A percentile compares a stretch with the other conserved stretches of the same genome.
These are phyloP conservation scores for Irpex sp. DNA, from an alignment of 1,284 basidiomycete genomes.

Conservation along the genomic window DNA sequence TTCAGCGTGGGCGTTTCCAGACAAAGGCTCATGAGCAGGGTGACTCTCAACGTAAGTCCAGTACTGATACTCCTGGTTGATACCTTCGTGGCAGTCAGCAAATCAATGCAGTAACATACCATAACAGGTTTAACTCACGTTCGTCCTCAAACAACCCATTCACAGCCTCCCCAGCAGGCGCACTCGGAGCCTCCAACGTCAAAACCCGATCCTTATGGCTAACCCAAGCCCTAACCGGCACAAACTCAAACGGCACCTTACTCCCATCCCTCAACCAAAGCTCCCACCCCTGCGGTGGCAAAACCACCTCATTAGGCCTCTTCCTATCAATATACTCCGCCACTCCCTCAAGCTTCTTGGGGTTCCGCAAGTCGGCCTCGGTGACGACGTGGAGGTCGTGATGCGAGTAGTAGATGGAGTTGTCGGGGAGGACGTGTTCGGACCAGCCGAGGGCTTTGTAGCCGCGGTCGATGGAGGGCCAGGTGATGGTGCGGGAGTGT, in stretches of 20 bases:
- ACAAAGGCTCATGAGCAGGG: slow-evolving; percentile 60
- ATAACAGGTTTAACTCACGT: too few species aligned
- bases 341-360: slow-evolving; percentile 46
- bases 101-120: too few species aligned
- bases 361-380: slow-evolving; percentile 57
- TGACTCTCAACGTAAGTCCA: slow-evolving; percentile 75
- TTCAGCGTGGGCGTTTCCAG: slow-evolving; percentile 49
- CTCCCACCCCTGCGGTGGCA: slow-evolving; percentile 42
- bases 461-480: slow-evolving; percentile 18
- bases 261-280: slow-evolving; percentile 46
- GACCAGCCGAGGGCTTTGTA: slow-evolving; percentile 50
- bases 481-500: slow-evolving; percentile 20
- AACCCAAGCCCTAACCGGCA: slow-evolving; percentile 55
- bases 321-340: slow-evolving; percentile 44
- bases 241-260: slow-evolving; percentile 27
- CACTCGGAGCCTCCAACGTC: slow-evolving; percentile 39
- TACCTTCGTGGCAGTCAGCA: slow-evolving; percentile 36
- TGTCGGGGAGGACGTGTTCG: slow-evolving; percentile 67
- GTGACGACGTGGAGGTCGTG: slow-evolving; percentile 53
- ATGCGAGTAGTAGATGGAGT: slow-evolving; percentile 62
- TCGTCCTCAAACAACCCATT: slow-evolving; percentile 9
- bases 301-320: slow-evolving; percentile 18
- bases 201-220: slow-evolving; percentile 57
- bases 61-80: slow-evolving; percentile 71
- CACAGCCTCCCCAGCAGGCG: slow-evolving; percentile 17